Evolutionary conservation across 768 basidiomycete genomes (phyloP), one percentile per base, ranked within the genome.

Genomic region (Fomitopsis serialis): DNA sequence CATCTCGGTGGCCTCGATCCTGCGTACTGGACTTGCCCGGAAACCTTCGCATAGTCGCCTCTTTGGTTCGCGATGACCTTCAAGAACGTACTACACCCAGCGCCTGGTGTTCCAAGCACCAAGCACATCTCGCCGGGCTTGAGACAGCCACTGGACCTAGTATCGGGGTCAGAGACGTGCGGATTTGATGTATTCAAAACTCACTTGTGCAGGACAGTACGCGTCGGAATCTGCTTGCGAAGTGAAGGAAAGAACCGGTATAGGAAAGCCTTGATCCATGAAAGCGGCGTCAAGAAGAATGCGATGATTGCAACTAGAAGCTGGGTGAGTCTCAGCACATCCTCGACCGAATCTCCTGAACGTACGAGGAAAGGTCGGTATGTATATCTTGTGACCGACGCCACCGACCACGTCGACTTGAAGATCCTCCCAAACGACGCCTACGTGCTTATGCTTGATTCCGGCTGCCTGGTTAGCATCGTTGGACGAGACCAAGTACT

Each of bases 71-170:
- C 80, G 54, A 96, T 85, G 0, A 82, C 69, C 68, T 91, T 92
- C 21, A 96, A 75, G 71, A 96, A 92, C 0, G 93, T 89, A 0
- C 85, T 82, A 65, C 93, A 95, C 32, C 92, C 92, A 4, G 89
- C 78, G 1, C 87, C 88, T 4, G 92, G 92, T 50, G 89, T 84
- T 19, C 92, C 92, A 11, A 89, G 74, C 22, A 89, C 89, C 7
- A 92, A 78, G 63, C 89, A 85, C 91, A 94, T 93, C 74, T 94
- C 86, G 15, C 90, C 84, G 0, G 88, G 80, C 57, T 87, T 84
- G 37, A 91, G 68, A 13, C 84, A 72, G 37, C 89, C 91, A 7
- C 81, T 82, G 19, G 78, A 78, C 57, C 84, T 83, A 43, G 61
- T 4, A 35, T n/a, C 42, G 23, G 29, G 48, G 13, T 9, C 35